Evolutionary conservation across 2,329 filamentous ascomycete species (phyloP), one percentile per base, ranked within the genome.

Genomic region (Cyphellophora europaea): DNA sequence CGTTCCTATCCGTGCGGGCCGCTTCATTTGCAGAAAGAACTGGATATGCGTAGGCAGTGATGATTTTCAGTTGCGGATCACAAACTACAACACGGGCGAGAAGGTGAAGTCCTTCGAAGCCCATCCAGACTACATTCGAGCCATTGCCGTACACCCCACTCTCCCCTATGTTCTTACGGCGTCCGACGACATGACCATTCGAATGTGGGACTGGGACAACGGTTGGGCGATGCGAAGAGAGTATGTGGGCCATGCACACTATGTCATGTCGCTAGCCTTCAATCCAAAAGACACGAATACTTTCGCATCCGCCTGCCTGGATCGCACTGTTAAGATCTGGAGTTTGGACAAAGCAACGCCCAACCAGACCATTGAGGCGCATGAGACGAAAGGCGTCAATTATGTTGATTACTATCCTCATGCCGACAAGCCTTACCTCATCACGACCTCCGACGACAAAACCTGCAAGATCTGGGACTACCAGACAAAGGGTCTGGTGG

Each of bases 381-480:
- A 96, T 57, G 89, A 96, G 64, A 86, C 84, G 25, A 95, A 95
- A 68, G 89, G 89, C 52, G 91, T 98, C 45, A 98, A 98, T 64
- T 86, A 94, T 55, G 88, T 98, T 51, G 91, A 98, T 56, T 98
- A 79, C 56, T 80, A 79, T 51, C 76, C 76, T 4, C 73, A 77
- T 44, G 72, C 71, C 16, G 76, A 80, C 57, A 80, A 80, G 55
- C 76, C 76, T 23, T 96, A 98, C 55, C 79, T 98, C 30, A 79
- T 98, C 45, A 98, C 91, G 15, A 95, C 89, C 11, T 94, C 87
- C 5, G 91, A 98, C 58, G 91, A 96, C 61, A 79, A 85, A 52
- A 96, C 89, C 1, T 86, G 96, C 51, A 96, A 96, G 70, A 77
- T 98, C 36, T 98, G 91, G 89, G 91, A 98, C 57, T 96, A 98